These are phyloP conservation scores for Cryptococcus sp. DNA, from an alignment of 1,284 basidiomycete species.

Conservation along the genomic window DNA sequence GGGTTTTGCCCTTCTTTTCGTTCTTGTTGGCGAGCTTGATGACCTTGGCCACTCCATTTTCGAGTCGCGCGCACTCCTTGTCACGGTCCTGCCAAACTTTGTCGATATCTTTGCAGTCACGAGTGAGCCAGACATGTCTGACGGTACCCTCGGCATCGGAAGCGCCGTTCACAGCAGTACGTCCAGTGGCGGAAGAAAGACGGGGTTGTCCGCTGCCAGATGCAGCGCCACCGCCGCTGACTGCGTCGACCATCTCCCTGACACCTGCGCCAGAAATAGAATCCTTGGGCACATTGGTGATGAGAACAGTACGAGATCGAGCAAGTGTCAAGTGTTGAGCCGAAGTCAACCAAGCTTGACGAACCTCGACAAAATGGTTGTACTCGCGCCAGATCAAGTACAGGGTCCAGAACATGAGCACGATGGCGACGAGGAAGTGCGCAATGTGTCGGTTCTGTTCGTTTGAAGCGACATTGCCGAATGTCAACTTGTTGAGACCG, in stretches of 20 bases:
- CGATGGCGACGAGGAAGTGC: conserved; percentile 70
- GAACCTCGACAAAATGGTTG: conserved; percentile 73
- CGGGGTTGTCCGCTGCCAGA: conserved; percentile 12
- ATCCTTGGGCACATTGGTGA: conserved; percentile 83
- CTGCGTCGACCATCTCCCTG: conserved; percentile 54
- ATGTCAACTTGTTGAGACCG: conserved; percentile 74
- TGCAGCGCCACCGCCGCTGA: conserved; percentile 20
- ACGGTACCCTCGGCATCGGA: conserved; percentile 59
- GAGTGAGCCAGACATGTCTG: conserved; percentile 85
- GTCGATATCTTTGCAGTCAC: conserved; percentile 78
- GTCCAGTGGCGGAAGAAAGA: conserved; percentile 27
- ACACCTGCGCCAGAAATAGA: conserved; percentile 60
- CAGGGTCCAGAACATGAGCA: conserved; percentile 80
- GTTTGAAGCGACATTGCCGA: conserved; percentile 69
- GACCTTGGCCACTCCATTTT: conserved; percentile 77
- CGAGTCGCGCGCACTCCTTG: conserved; percentile 74
- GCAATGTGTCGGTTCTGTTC: conserved; percentile 68
- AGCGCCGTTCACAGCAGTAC: conserved; percentile 61
- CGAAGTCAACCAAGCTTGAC: conserved; percentile 82
- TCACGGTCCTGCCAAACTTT: conserved; percentile 77
- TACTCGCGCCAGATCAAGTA: conserved; percentile 81
- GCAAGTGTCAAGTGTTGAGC: conserved; percentile 69
- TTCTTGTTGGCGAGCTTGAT: conserved; percentile 74
- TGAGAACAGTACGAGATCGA: conserved; percentile 83
- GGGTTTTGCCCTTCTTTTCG: conserved; percentile 52